Evolutionary conservation across 768 basidiomycete species (phyloP).

Genomic region (Macrocybe gigantea): DNA sequence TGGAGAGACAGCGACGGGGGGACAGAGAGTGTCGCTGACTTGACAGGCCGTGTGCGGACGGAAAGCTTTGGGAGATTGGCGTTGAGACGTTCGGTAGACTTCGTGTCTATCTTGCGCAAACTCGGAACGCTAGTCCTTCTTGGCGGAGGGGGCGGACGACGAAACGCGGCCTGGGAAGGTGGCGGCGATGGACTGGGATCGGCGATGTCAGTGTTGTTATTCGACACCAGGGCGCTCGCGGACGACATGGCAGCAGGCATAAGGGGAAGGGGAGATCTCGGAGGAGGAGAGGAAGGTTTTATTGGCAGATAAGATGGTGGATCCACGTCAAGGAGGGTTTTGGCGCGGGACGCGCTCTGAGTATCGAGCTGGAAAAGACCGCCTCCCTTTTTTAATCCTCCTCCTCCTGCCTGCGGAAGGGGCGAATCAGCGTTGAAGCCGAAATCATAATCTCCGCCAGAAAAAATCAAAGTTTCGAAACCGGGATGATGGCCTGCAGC

Average conservation of each 20-base stretch:
- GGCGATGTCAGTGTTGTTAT: slow-evolving; percentile 17
- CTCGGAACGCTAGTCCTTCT: slow-evolving; percentile 60
- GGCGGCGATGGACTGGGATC: slow-evolving; percentile 60
- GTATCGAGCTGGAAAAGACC: slow-evolving; percentile 73
- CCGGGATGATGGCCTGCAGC: slow-evolving; percentile 53
- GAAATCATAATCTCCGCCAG: slow-evolving; percentile 28
- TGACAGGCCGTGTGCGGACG: slow-evolving; percentile 51
- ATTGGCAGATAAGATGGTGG: slow-evolving; percentile 29
- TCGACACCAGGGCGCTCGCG: slow-evolving; percentile 5
- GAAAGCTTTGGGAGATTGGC: slow-evolving; percentile 51
- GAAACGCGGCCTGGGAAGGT: slow-evolving; percentile 56
- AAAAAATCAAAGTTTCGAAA: slow-evolving; percentile 46
- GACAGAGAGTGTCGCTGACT: slow-evolving; percentile 52
- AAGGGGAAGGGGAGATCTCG: slow-evolving; percentile 47
- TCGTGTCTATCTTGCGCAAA: slow-evolving; percentile 57
- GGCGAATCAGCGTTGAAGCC: slow-evolving; percentile 14
- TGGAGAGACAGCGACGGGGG: slow-evolving; percentile 38
- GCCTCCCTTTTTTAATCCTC: slow-evolving; percentile 26
- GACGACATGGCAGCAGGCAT: slow-evolving; percentile 46
- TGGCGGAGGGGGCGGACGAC: slow-evolving; percentile 42
- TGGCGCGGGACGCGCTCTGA: slow-evolving; percentile 41
- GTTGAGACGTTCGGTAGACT: slow-evolving; percentile 45
- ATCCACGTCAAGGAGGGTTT: slow-evolving; percentile 55
- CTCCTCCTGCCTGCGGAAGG: slow-evolving; percentile 14
- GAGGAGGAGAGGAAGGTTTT: slow-evolving; percentile 27